Evolutionary conservation across 306 rosid genomes (phyloP).

Genomic region (apple (Malus domestica)): ASM211411v1 NC_041797.1:22060001-22060500

Average conservation of each 20-base stretch:
- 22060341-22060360: background rate
- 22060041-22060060: constrained; percentile 95
- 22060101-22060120: constrained; percentile 72
- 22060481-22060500: background rate
- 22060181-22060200: constrained; percentile 91
- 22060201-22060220: constrained; percentile 69
- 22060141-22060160: constrained; percentile 82
- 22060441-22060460: background rate
- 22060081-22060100: constrained; percentile 89
- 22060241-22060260: background rate
- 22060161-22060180: constrained; percentile 92
- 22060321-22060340: background rate
- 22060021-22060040: constrained; percentile 59
- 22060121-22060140: constrained; percentile 91
- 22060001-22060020: constrained; percentile 92
- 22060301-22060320: background rate
- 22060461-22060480: background rate
- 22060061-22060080: constrained; percentile 91
- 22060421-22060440: background rate
- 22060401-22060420: background rate
- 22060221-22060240: constrained; percentile 13
- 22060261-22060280: background rate
- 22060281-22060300: background rate
- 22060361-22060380: background rate
- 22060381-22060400: background rate